Evolutionary conservation across 2,329 filamentous ascomycete genomes (phyloP), one percentile per base, ranked within the genome.

Genomic region (Apiospora aurea): DNA sequence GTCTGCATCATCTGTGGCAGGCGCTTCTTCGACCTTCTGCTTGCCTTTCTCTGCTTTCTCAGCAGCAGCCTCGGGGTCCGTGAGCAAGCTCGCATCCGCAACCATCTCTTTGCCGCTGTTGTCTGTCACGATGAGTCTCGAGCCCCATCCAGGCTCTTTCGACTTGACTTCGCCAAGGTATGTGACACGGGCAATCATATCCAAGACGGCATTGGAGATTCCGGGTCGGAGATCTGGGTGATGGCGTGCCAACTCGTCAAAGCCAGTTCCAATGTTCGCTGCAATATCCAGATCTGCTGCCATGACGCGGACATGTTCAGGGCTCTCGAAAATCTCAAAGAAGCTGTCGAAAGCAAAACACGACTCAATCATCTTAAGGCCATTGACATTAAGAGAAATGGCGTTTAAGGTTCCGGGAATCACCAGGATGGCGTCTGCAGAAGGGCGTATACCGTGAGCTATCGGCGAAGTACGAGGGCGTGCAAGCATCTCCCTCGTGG

Each of bases 271-370:
- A 69, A 99, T 88, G 51, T 90, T 89, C 43, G 88, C 89, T 13
- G 95, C 89, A 72, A 97, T 86, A 47, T 87, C 85, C 6, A 88
- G 85, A 75, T 97, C 96, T 49, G 87, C 85, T 74, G 94, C 91
- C 87, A 99, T 91, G 74, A 92, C 93, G 76, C 93, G 94, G 72
- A 99, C 91, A 82, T 99, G 97, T 21, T 91, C 88, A 2, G 95
- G 91, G 75, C 94, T 98, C 81, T 98, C 94, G 75, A 99, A 99
- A n/a, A 98, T 94, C 80, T 98, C 94, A 75, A 99, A 93, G 80
- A 95, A 98, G 76, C 91, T 93, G 71, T 95, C 92, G 64, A 99
- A 87, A 1, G 94, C 95, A 72, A 90, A 88, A 0, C 95, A 98
- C 0, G 91, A 89, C 72, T 94, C 91, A 77, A 99, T 97, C 79